Evolutionary conservation across 2,329 filamentous ascomycete species (phyloP), one percentile per base, ranked within the genome.

Genomic region (Penicillium crustosum): DNA sequence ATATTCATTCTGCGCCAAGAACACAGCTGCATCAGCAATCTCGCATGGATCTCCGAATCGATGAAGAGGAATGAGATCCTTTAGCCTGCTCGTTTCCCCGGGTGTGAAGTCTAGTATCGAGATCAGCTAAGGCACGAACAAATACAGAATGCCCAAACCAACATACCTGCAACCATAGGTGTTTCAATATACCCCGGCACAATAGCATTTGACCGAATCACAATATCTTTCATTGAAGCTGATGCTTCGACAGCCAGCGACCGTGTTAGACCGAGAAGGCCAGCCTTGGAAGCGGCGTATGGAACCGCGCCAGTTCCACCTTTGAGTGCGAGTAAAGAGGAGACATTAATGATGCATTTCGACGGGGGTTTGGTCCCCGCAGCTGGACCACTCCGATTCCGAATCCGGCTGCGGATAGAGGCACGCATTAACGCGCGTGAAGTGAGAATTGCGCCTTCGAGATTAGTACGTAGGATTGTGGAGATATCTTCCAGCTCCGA

Each of bases 141-240:
- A 36, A 21, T 31, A n/a, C 17, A 4, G 4, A 29, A 27, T 31
- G 19, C 5, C 13, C 4, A 21, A 45, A 9, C 10, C 21, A 39
- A 35, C 53, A 39, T 76, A 93, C 90, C 79, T 71, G 83, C 76
- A 64, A 89, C 91, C 90, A 96, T 95, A 48, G 86, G 83, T 45
- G 90, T 93, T 56, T 89, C 81, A 64, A 95, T 87, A 78, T 93
- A 96, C 7, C 91, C 91, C 1, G 91, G 91, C 42, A 93, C 78
- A 62, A 96, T 85, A 29, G 88, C 88, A 76, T 96, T 96, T 47
- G 90, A 88, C 31, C 92, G 82, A 57, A 96, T 82, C 78, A 59
- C 79, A 75, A 51, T 83, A 83, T 66, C 87, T 74, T 75, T 91
- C 86, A 92, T 66, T 2, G 71, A 68, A 25, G 57, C 62, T 8